Base-by-base conservation (phyloP, 257 asterid genomes). In the Jaltomata sinuosa region DNA sequence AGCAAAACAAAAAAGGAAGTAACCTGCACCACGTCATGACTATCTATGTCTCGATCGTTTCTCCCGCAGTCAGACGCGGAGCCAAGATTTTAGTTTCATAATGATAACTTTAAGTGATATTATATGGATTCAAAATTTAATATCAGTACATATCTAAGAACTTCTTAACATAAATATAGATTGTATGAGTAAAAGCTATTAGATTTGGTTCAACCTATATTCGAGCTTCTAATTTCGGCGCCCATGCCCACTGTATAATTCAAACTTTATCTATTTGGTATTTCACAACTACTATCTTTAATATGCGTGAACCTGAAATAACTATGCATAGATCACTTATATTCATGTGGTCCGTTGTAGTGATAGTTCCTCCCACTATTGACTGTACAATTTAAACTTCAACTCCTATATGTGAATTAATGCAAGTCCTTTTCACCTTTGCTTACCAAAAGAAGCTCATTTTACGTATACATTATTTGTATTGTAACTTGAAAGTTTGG, bases 161-260 rank as follows among this genome's bases (percentile, higher is more conserved):
- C 5, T 29, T 62, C n/a, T 62, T 14, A 27, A 12, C 12, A 27
- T 27, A 32, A 27, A 27, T 62, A 62, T 0, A 62, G n/a, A n/a
- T 2, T 27, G 0, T 62, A 62, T 6, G 10, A 14, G 18, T 62
- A 3, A 29, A 29, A 62, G 19, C 10, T 62, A 29, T 0, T 62
- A 2, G 25, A 2, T 25, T 25, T 61, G 2, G 27, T 0, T 8
- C 12, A 27, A 29, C 6, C 2, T 7, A 0, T 62, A 6, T 29
- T 62, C 2, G 6, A 1, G 29, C n/a, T 0, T 61, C 10, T 62
- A 62, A 62, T 29, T 62, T 21, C 3, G n/a, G n/a, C n/a, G 0
- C 11, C 11, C 32, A 21, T 62, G 5, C 25, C 19, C 21, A 27
- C 21, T 15, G 14, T 62, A 6, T 19, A 14, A 62, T 62, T 29